Base-by-base conservation (phyloP, 495 filamentous ascomycete genomes). In the Penicillium ucsense region DNA sequence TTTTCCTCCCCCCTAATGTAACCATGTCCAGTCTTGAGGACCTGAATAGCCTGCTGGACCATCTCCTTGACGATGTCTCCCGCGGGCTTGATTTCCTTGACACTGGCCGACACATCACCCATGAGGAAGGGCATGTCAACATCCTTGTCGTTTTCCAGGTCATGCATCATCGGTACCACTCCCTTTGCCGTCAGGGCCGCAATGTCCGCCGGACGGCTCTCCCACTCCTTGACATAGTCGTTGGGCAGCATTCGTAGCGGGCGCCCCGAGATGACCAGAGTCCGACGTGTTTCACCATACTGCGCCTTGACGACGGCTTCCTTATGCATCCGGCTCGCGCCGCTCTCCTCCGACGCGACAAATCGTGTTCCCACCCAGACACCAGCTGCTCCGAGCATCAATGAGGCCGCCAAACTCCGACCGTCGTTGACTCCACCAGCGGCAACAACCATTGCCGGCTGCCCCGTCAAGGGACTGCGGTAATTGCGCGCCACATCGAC, bases 281-380 rank as follows among this genome's bases (percentile, higher is more conserved):
- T 95, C 41, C 84, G 68, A 46, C 82, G 62, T 10, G 88, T 94
- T 55, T 85, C 87, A 11, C 82, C 78, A 65, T 84, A 89, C 42
- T 68, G 70, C 28, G 86, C 88, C 29, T 64, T 66, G 10, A 92
- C 83, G n/a, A 95, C 88, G 33, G 78, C 82, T 61, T 80, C 66
- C 71, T 95, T 95, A 62, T 94, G 88, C 75, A 75, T 59, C 59
- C 81, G 72, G 65, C 81, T 84, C 46, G 85, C 87, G 27, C 81
- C 84, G 5, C 87, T 88, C 72, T 94, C 88, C 32, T 66, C 66
- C 30, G 76, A 77, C 8, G 89, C 88, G 8, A 95, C 85, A 65
- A 94, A 92, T 41, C 88, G 67, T 54, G 89, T 95, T 2, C 88
- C 88, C 4, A 91, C 84, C 86, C 85, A 91, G 3, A 88, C 86